Evolutionary conservation across 352 stramenopile species (phyloP).

Genomic region (Globisporangium orthogonon): DNA sequence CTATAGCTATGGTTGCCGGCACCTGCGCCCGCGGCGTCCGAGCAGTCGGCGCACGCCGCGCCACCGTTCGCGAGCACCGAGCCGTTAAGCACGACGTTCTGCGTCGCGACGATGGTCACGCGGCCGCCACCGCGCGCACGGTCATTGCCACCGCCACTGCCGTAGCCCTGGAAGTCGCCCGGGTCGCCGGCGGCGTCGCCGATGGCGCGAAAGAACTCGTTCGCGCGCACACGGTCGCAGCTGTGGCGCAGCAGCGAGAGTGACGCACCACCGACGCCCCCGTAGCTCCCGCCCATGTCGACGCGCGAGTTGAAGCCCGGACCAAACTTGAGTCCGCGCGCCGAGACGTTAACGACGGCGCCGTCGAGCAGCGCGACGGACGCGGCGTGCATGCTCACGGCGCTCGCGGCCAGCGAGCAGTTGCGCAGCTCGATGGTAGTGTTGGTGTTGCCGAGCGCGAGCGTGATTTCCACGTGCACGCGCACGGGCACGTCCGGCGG

Average conservation of each 20-base stretch:
- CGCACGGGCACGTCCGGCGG: conserved; percentile 33
- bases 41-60: conserved; percentile 36
- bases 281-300: conserved; percentile 61
- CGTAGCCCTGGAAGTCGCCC: conserved; percentile 76
- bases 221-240: conserved; percentile 47
- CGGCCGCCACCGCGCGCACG: conserved; percentile 52
- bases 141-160: conserved; percentile 67
- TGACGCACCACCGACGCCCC: conserved; percentile 67
- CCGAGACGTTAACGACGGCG: conserved; percentile 53
- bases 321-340: conserved; percentile 66
- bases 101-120: conserved; percentile 33
- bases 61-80: conserved; percentile 61
- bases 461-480: conserved; percentile 48
- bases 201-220: conserved; percentile 62
- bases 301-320: conserved; percentile 75
- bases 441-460: conserved; percentile 30
- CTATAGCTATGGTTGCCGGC: conserved; percentile 1
- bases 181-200: conserved; percentile 43
- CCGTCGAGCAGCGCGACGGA: conserved; percentile 33
- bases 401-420: conserved; percentile 45
- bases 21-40: conserved; percentile 58
- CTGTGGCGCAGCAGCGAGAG: conserved; percentile 24
- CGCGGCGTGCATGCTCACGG: conserved; percentile 45
- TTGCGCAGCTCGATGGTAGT: conserved; percentile 36
- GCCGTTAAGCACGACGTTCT: conserved; percentile 52